These are phyloP conservation scores for Eragrostis nindensis DNA, from an alignment of 176 grass and related monocot genomes.

Conservation along the genomic window DNA sequence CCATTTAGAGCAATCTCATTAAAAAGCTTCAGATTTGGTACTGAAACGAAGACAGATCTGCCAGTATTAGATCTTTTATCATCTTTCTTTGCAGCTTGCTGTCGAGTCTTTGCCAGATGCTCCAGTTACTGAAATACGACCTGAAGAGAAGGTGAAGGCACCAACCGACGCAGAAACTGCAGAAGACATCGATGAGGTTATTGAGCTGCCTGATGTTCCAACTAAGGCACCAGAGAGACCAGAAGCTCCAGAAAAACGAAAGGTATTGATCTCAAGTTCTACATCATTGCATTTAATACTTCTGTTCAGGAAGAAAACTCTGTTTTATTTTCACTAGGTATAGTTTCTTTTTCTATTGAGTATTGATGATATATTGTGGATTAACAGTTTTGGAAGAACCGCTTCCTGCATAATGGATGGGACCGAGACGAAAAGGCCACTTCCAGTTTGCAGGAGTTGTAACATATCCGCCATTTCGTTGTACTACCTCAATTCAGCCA, in stretches of 20 bases:
- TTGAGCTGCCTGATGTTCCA: slow-evolving; percentile 94
- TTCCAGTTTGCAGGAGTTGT: slow-evolving; percentile 42
- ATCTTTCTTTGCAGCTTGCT: slow-evolving; percentile 58
- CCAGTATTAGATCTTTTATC: not conserved
- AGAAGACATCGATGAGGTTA: slow-evolving; percentile 63
- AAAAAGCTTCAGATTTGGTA: slow-evolving; percentile 2
- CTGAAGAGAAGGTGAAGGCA: slow-evolving; percentile 46
- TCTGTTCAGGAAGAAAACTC: not conserved
- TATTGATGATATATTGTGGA: slow-evolving; percentile 31
- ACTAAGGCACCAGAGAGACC: slow-evolving; percentile 47
- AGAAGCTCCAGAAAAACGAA: slow-evolving; percentile 63
- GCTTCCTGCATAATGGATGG: slow-evolving; percentile 62
- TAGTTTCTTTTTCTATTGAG: not conserved
- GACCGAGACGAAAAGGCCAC: slow-evolving; percentile 30
- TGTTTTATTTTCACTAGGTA: not conserved
- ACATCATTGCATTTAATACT: slow-evolving; percentile 4
- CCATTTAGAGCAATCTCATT: slow-evolving; percentile 22
- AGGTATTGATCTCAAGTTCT: slow-evolving; percentile 58
- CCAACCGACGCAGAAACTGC: slow-evolving; percentile 30
- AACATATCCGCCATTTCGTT: slow-evolving; percentile 54
- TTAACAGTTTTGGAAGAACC: slow-evolving; percentile 87
- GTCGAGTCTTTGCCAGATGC: slow-evolving; percentile 73
- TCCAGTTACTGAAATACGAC: slow-evolving; percentile 52
- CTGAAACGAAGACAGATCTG: slow-evolving; percentile 18
- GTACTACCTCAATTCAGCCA: slow-evolving; percentile 20